Evolutionary conservation across 108 stramenopile species (phyloP), one percentile per base, ranked within the genome.

Genomic region (Discostella stelligeroides): DNA sequence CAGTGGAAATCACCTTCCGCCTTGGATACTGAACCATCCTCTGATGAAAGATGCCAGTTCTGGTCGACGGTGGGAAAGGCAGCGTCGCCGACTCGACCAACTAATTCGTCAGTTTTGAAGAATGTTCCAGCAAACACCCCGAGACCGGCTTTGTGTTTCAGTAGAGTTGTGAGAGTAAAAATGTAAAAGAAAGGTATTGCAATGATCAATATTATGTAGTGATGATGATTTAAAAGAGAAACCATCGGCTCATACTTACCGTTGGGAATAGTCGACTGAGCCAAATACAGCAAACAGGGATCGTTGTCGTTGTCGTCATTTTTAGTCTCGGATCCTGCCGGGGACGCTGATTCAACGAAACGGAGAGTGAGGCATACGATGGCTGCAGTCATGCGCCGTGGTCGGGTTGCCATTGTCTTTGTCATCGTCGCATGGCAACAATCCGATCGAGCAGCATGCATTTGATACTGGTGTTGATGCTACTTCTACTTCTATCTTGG

Each of bases 1-100:
- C 79, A 80, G 68, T 80, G 79, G 25, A 75, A 80, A 48, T 80
- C 79, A 9, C 61, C 79, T 43, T 57, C 60, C n/a, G n/a, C n/a
- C n/a, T n/a, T n/a, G n/a, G n/a, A n/a, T n/a, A n/a, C n/a, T n/a
- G n/a, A n/a, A n/a, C n/a, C n/a, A n/a, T 38, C 40, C 5, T 34
- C 2, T 12, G 69, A 54, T 2, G 79, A 80, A 17, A 50, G 63
- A 68, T 80, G 79, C 79, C 79, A 80, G 39, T 80, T 74, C 29
- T 80, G 79, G 24, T 80, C 79, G 46, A 57, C 46, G 37, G 73
- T 75, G 48, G 79, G 57, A 27, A 80, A 71, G 51, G 79, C 79
- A 15, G 73, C 68, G 62, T 80, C 79, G 49, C 79, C 79, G 30
- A 75, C 60, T 4, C 79, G 73, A 0, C 79, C 79, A 34, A 80